phyloP scores from a whole-genome alignment of 140 eudicot species.

The Oenanthe javanica region DNA sequence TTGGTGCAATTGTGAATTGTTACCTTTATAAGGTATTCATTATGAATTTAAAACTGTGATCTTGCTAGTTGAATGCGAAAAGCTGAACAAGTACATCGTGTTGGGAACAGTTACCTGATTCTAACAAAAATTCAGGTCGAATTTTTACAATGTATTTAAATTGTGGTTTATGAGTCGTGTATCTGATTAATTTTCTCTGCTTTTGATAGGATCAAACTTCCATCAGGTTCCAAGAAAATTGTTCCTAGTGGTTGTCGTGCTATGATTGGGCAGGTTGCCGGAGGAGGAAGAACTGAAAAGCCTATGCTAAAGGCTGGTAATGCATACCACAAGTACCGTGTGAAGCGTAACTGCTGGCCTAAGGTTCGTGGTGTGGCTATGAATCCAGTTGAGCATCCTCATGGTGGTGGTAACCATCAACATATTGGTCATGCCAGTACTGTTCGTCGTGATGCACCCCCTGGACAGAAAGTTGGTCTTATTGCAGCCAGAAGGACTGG shows the following conservation, averaged over 20 bases:
- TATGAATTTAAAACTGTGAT: too few species aligned
- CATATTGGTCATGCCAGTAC: slow-evolving; percentile 5
- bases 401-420: slow-evolving; percentile 99
- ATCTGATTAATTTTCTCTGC: not conserved
- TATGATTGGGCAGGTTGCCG: slow-evolving; percentile 89
- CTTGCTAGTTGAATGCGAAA: too few species aligned
- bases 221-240: slow-evolving; percentile 79
- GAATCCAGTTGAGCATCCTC: slow-evolving; percentile 96
- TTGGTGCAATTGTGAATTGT: too few species aligned
- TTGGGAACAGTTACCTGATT: not conserved
- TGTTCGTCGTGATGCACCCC: too few species aligned
- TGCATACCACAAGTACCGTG: slow-evolving; percentile 82
- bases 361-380: slow-evolving; percentile 98
- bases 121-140: not conserved
- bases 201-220: slow-evolving; percentile 58
- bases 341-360: slow-evolving; percentile 91
- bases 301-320: slow-evolving; percentile 79
- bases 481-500: too few species aligned
- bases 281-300: slow-evolving; percentile 88
- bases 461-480: too few species aligned
- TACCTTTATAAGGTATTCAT: too few species aligned
- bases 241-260: slow-evolving; percentile 86
- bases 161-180: not conserved
- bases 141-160: not conserved
- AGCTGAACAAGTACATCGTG: not conserved